Percentiles rank a stretch among this genome's conserved stretches.
These are phyloP conservation scores for Tetrahymena elliotti DNA, from an alignment of 73 alveolate species.

Conservation along the genomic window DNA sequence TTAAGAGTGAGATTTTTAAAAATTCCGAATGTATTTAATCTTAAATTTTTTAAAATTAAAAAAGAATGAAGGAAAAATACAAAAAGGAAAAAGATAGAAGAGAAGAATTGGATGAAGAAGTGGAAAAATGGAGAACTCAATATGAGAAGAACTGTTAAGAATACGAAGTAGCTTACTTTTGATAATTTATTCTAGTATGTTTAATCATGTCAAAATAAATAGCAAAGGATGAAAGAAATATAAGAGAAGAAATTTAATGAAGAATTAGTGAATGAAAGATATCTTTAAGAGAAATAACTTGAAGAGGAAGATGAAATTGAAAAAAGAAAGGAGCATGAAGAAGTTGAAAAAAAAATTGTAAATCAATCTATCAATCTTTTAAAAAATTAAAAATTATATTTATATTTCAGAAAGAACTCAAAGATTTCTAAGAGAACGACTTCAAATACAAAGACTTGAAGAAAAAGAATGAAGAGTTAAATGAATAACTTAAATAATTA, in stretches of 20 bases:
- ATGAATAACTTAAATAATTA: background rate
- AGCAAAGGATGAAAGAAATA: background rate
- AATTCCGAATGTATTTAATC: too few species aligned
- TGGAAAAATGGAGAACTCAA: background rate
- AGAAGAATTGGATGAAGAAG: background rate
- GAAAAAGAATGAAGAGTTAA: background rate
- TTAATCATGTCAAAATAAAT: background rate
- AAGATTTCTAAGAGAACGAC: background rate
- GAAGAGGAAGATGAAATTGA: background rate
- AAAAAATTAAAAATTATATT: background rate
- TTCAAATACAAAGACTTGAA: background rate
- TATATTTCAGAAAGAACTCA: background rate
- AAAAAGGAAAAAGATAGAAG: background rate
- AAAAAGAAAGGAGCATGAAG: background rate
- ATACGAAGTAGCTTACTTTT: background rate
- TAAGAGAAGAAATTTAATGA: background rate
- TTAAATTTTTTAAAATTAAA: background rate
- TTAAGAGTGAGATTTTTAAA: background rate
- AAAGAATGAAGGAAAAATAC: background rate
- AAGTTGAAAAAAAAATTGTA: background rate
- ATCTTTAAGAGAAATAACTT: background rate
- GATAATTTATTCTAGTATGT: background rate
- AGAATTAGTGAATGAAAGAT: background rate
- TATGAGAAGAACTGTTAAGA: background rate
- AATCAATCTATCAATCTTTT: background rate